Base-by-base conservation (phyloP, 2,329 filamentous ascomycete species). In the Epichloe hybrida region DNA sequence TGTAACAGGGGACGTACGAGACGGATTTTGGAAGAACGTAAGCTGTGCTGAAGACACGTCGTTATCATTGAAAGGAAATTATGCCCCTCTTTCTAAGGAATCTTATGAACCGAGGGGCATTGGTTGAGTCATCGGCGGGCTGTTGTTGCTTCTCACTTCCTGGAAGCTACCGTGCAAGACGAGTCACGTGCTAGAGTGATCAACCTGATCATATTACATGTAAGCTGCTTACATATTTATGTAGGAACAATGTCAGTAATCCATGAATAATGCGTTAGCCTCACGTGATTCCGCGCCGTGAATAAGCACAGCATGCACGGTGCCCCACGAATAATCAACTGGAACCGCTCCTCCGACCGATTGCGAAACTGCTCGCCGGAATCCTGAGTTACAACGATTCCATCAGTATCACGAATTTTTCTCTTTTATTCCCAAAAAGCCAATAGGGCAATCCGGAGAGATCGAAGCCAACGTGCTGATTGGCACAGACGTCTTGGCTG, bases 251-350 rank as follows among this genome's bases (percentile, higher is more conserved):
- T 31, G 27, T 11, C 17, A 17, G 27, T 9, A 12, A 41, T 44
- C 41, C 47, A 50, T 53, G 48, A 49, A 53, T 51, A 44, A 58
- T 50, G 20, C 49, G 50, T 23, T 8, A 23, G 48, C 23, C 46
- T 49, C 56, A 59, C 57, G 57, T 59, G 57, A 58, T 48, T 48
- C 12, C 57, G 57, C 56, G 56, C 52, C 54, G 52, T 34, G 38
- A 5, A 21, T 43, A 21, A 40, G 41, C 47, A 50, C 47, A 48
- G 13, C 36, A 45, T 48, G 44, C 49, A 51, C 49, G 21, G 27
- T 43, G 43, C 49, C 44, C 49, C 49, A 9, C 49, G 17, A 15
- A 38, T 15, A 17, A 37, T 11, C 3, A 37, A 34, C 12, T 27
- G 40, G 31, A 21, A 27, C 36, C 12, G 36, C 50, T 43, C 9